These are phyloP conservation scores for Aspergillus novoparasiticus DNA, from an alignment of 2,329 filamentous ascomycete genomes.

Conservation along the genomic window DNA sequence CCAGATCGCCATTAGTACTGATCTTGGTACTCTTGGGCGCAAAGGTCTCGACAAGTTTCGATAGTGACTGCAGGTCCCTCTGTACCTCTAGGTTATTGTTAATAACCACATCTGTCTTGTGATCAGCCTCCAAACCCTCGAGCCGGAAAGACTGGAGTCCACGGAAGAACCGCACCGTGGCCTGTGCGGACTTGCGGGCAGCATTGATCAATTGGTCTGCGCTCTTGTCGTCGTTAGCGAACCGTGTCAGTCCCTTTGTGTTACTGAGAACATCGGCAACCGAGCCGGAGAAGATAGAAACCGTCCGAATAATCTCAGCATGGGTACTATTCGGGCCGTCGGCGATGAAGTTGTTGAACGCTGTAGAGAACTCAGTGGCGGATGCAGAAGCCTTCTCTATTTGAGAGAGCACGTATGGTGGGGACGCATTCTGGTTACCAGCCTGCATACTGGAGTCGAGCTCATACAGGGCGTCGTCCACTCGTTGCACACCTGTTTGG, in stretches of 20 bases:
- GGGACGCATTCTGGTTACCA: constrained; percentile 96
- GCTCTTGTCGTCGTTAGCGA: constrained; percentile 95
- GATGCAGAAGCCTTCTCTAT: constrained; percentile 95
- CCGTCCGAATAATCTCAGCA: constrained; percentile 87
- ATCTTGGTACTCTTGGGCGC: constrained; percentile 85
- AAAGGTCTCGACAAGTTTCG: constrained; percentile 89
- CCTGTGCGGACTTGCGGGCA: constrained; percentile 79
- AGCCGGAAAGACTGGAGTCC: constrained; percentile 90
- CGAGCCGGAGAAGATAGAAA: constrained; percentile 86
- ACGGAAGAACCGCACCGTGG: constrained; percentile 93
- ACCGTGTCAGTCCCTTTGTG: constrained; percentile 89
- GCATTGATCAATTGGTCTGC: constrained; percentile 80
- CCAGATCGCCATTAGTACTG: constrained; percentile 77
- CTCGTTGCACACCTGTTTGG: constrained; percentile 86
- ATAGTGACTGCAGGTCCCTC: constrained; percentile 88
- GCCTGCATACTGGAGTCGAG: constrained; percentile 97
- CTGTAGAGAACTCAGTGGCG: constrained; percentile 94
- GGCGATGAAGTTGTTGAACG: constrained; percentile 98
- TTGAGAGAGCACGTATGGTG: constrained; percentile 91
- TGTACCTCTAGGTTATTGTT: constrained; percentile 97
- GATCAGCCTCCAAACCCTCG: constrained; percentile 83
- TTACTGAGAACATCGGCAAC: constrained; percentile 94
- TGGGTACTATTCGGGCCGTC: constrained; percentile 91
- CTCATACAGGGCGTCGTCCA: constrained; percentile 96
- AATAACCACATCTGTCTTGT: constrained; percentile 96